phyloP scores from a whole-genome alignment of 352 stramenopile genomes.

The Phytophthora aleatoria region DNA sequence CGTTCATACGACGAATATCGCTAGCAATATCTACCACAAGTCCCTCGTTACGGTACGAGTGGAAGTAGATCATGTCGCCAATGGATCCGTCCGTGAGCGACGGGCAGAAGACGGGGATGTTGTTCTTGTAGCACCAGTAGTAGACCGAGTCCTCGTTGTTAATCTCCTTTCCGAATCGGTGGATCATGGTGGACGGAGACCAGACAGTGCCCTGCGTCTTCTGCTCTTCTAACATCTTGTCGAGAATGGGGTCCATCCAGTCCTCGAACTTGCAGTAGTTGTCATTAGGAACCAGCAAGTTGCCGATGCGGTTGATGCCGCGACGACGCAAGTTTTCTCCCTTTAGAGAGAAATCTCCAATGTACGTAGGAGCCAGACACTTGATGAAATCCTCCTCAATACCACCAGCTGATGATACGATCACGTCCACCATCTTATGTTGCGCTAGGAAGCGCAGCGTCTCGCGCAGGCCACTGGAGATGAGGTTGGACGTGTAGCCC shows the following conservation, averaged over 20 bases:
- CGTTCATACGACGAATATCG: conserved; percentile 98
- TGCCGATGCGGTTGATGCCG: conserved; percentile 99
- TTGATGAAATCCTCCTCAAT: conserved; percentile 99
- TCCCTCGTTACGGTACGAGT: conserved; percentile 98
- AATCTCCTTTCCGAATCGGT: conserved; percentile 96
- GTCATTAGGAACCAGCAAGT: conserved; percentile 99
- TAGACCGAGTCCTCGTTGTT: conserved; percentile 98
- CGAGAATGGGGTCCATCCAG: conserved; percentile 96
- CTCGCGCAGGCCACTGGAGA: conserved; percentile 98
- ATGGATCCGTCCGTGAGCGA: conserved; percentile 99
- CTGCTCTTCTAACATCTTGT: conserved; percentile 98
- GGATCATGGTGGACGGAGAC: conserved; percentile 98
- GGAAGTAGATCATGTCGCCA: conserved; percentile 99
- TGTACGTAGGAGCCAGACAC: conserved; percentile 98
- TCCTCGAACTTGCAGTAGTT: conserved; percentile 99
- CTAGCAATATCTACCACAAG: conserved; percentile 97
- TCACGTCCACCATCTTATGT: conserved; percentile 98
- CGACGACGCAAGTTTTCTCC: conserved; percentile 92
- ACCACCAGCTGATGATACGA: conserved; percentile 93
- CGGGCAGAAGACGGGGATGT: conserved; percentile 99
- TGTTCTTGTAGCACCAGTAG: conserved; percentile 99
- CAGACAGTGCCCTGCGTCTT: conserved; percentile 90
- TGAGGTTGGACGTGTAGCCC: conserved; percentile 99
- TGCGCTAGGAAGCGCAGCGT: conserved; percentile 97
- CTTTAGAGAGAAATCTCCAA: conserved; percentile 98